phyloP scores from a whole-genome alignment of 495 filamentous ascomycete species.

The Neurospora sp. region DNA sequence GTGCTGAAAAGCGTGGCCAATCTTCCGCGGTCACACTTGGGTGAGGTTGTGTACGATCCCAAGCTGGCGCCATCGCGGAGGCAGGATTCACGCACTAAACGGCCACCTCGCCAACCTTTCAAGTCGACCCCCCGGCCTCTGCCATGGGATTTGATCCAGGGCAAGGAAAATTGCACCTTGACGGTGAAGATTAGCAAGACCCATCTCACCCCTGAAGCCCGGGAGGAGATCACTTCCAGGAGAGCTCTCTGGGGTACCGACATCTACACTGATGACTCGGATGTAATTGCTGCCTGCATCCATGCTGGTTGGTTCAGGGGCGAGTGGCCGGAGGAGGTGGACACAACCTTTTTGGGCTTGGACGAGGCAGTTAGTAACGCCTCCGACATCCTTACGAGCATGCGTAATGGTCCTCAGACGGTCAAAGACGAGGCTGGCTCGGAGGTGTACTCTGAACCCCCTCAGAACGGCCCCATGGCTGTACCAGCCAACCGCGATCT shows the following conservation, averaged over 20 bases:
- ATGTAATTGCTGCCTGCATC: slow-evolving; percentile 84
- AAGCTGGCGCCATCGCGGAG: slow-evolving; percentile 46
- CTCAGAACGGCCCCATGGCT: slow-evolving; percentile 36
- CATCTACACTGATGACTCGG: slow-evolving; percentile 92
- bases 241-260: slow-evolving; percentile 85
- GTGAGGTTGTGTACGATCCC: slow-evolving; percentile 42
- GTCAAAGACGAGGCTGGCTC: slow-evolving; percentile 7
- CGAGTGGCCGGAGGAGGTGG: slow-evolving; percentile 69
- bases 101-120: slow-evolving; percentile 53
- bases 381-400: not conserved
- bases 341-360: slow-evolving; percentile 54
- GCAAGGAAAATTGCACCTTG: slow-evolving; percentile 81
- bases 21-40: slow-evolving; percentile 69
- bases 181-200: slow-evolving; percentile 76
- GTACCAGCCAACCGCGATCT: slow-evolving; percentile 58
- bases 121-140: slow-evolving; percentile 63
- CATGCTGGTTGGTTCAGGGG: slow-evolving; percentile 88
- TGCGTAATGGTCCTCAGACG: not conserved
- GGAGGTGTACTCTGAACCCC: slow-evolving; percentile 32
- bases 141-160: slow-evolving; percentile 57
- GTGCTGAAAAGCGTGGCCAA: slow-evolving; percentile 59
- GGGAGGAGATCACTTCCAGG: slow-evolving; percentile 71
- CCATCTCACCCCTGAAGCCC: slow-evolving; percentile 54
- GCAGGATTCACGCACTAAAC: slow-evolving; percentile 34
- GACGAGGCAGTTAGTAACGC: slow-evolving; percentile 22